phyloP scores from a whole-genome alignment of 345 rosid genomes.

The Populus davidiana region DNA sequence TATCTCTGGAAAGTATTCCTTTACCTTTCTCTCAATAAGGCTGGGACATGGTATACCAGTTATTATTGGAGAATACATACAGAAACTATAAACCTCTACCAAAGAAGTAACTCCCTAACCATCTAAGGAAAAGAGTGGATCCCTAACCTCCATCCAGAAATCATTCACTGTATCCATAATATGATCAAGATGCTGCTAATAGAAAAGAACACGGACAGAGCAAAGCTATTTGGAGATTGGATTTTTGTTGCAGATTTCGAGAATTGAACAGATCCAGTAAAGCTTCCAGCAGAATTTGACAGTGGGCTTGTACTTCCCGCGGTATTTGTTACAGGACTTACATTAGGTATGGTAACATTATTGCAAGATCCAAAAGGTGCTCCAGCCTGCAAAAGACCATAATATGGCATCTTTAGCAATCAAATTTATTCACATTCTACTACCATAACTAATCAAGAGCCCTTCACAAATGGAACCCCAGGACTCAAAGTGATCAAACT shows the following conservation, averaged over 20 bases:
- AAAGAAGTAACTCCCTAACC: neutral
- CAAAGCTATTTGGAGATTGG: constrained; percentile 31
- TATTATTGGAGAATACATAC: constrained; percentile 12
- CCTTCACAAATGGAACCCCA: neutral
- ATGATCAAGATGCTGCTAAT: constrained; percentile 34
- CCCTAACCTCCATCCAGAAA: constrained; percentile 18
- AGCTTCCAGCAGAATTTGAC: constrained; percentile 49
- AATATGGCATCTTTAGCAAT: constrained; percentile 13
- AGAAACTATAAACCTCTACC: constrained; percentile 6
- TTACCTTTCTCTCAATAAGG: constrained; percentile 6
- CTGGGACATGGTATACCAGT: constrained; percentile 10
- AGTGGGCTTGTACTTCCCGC: constrained; percentile 36
- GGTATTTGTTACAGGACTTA: constrained; percentile 47
- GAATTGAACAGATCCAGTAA: constrained; percentile 87
- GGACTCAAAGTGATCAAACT: neutral
- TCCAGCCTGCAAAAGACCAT: constrained; percentile 56
- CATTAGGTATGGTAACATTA: constrained; percentile 47
- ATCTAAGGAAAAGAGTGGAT: constrained; percentile 7
- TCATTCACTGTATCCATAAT: constrained; percentile 21
- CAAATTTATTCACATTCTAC: neutral
- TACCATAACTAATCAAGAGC: neutral
- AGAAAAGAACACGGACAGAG: constrained; percentile 35
- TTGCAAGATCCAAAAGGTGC: constrained; percentile 89
- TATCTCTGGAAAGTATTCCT: constrained; percentile 15
- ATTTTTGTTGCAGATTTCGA: constrained; percentile 50